phyloP scores from a whole-genome alignment of 2,329 filamentous ascomycete genomes.

The Emmonsiellopsis sp. region DNA sequence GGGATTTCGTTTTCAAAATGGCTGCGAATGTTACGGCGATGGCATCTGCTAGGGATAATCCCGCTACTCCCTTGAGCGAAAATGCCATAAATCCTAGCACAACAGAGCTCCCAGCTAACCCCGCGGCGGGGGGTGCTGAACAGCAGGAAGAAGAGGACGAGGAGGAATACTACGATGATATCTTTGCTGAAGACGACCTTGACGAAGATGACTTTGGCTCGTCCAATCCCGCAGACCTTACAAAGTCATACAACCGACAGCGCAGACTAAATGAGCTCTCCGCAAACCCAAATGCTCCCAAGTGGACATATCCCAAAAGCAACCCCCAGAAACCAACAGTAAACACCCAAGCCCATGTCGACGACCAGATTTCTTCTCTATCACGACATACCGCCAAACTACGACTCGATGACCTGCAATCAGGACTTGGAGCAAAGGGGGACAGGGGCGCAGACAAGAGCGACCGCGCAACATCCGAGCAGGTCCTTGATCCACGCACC shows the following conservation, averaged over 20 bases:
- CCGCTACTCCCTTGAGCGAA: not conserved
- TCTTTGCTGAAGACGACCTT: conserved; percentile 45
- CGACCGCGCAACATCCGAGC: conserved; percentile 86
- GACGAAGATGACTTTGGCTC: conserved; percentile 49
- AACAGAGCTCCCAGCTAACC: conserved; percentile 21
- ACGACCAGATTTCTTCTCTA: conserved; percentile 81
- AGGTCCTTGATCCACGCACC: conserved; percentile 87
- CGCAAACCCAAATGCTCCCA: conserved; percentile 41
- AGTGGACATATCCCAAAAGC: conserved; percentile 54
- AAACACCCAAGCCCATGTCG: conserved; percentile 70
- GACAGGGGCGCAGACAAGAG: conserved; percentile 59
- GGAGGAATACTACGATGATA: conserved; percentile 55
- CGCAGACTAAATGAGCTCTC: conserved; percentile 53
- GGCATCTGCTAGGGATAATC: not conserved
- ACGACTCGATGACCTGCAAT: conserved; percentile 57
- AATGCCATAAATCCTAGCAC: not conserved
- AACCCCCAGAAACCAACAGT: conserved; percentile 72
- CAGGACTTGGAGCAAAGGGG: conserved; percentile 43
- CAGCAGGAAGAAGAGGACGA: conserved; percentile 43
- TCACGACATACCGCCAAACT: conserved; percentile 81
- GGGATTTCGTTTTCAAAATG: not conserved
- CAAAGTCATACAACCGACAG: conserved; percentile 83
- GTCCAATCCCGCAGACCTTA: conserved; percentile 57
- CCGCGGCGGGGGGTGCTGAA: conserved; percentile 14
- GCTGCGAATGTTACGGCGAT: not conserved